Evolutionary conservation across 2,329 filamentous ascomycete species (phyloP), one percentile per base, ranked within the genome.

Genomic region (Penicillium sp.): DNA sequence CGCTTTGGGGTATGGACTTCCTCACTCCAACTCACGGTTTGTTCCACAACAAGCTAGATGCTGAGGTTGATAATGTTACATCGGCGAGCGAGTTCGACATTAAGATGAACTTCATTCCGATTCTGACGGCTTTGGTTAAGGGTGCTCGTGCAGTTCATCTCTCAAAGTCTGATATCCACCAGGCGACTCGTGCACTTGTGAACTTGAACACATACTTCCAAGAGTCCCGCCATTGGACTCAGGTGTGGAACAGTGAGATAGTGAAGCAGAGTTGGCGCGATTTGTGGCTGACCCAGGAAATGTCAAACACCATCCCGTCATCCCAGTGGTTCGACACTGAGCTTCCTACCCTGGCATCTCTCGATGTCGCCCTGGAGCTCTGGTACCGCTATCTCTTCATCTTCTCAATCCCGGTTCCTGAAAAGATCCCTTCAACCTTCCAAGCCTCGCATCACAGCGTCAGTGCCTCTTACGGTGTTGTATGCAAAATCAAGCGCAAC

Each of bases 361-460:
- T 76, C 11, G 72, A 76, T 40, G 66, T 70, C 34, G 74, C 74
- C 4, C 48, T 76, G 41, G 72, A 76, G 50, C 65, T 76, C 7
- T 76, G 74, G 74, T 74, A 71, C 56, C 70, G 74, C n/a, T 76
- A 76, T 41, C 73, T 79, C 33, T 81, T 84, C 71, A 82, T 84
- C 57, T 84, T 84, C 69, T 83, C 82, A 0, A 80, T 84, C 23
- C 80, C 79, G 2, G 80, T 84, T 5, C 82, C 82, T 0, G 81
- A 83, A 45, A 78, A 80, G 58, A 79, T 82, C 27, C 84, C 84
- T 0, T 78, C 77, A n/a, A 82, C 86, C 4, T 86, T 86, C 68
- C 84, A 87, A 68, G 83, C 83, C 31, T 85, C 84, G 3, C 84
- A 87, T 64, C 84, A 87, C 70, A 83, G 82, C 58, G 82, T 84